These are phyloP conservation scores for Fusarium chaquense DNA, from an alignment of 2,329 filamentous ascomycete genomes.

Conservation along the genomic window DNA sequence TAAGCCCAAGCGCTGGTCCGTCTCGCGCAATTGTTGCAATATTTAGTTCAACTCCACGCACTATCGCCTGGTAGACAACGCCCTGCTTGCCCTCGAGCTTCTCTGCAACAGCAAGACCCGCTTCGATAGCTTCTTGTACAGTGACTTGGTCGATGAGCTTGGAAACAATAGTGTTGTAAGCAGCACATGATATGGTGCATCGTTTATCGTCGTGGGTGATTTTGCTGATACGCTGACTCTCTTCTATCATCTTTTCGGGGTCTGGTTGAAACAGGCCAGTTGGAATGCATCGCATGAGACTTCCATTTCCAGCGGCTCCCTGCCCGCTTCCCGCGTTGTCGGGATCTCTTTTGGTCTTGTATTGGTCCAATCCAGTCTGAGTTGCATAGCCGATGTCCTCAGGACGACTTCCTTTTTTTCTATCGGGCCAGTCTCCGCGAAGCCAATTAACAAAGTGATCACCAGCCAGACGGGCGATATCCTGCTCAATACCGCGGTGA, in stretches of 20 bases:
- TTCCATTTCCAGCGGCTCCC: constrained; percentile 59
- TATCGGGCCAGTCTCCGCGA: constrained; percentile 58
- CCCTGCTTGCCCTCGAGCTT: constrained; percentile 40
- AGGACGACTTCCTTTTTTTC: constrained; percentile 50
- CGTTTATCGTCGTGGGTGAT: constrained; percentile 56
- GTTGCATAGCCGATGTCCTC: constrained; percentile 58
- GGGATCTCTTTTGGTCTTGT: constrained; percentile 36
- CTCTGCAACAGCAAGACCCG: constrained; percentile 42
- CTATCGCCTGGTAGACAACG: constrained; percentile 46
- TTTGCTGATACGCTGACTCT: constrained; percentile 54
- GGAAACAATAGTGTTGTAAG: constrained; percentile 55
- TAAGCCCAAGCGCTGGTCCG: constrained; percentile 49
- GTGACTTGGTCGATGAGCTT: constrained; percentile 48
- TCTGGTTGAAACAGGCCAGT: constrained; percentile 57
- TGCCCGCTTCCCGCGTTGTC: constrained; percentile 53
- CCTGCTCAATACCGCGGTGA: constrained; percentile 21
- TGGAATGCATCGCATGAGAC: constrained; percentile 61
- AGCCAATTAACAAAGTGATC: constrained; percentile 58
- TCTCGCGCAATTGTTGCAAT: constrained; percentile 48
- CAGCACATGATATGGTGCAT: constrained; percentile 55
- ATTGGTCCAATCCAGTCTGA: constrained; percentile 50
- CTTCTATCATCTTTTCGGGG: constrained; percentile 43
- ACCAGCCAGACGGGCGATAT: constrained; percentile 53
- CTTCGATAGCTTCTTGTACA: constrained; percentile 47
- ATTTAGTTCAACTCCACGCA: constrained; percentile 45